Evolutionary conservation across 306 rosid species (phyloP).

Genomic region (Casuarina glauca): DNA sequence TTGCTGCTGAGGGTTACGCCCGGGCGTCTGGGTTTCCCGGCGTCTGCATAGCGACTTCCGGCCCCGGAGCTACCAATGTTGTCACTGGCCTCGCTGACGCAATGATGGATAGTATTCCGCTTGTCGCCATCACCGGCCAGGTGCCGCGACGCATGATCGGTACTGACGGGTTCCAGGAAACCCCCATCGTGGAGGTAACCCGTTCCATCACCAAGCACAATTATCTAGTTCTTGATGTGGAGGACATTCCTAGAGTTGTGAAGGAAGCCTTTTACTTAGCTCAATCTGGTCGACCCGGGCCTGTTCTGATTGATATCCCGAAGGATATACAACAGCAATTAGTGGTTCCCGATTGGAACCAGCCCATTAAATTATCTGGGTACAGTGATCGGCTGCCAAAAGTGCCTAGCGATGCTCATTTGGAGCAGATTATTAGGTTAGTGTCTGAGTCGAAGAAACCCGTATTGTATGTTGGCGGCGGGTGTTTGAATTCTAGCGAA

Average conservation of each 20-base stretch:
- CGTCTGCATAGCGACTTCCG: conserved; percentile 89
- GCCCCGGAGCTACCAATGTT: conserved; percentile 90
- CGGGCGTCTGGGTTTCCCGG: conserved; percentile 79
- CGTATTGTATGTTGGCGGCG: conserved; percentile 83
- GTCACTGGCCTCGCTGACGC: conserved; percentile 92
- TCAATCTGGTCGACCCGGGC: conserved; percentile 79
- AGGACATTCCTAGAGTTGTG: conserved; percentile 80
- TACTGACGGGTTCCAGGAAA: conserved; percentile 90
- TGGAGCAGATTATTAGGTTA: conserved; percentile 66
- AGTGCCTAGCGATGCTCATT: conserved; percentile 30
- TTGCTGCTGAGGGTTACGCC: conserved; percentile 92
- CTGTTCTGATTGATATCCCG: conserved; percentile 74
- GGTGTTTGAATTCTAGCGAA: conserved; percentile 69
- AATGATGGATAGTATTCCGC: conserved; percentile 64
- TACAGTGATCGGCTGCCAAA: conserved; percentile 69
- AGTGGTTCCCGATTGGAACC: conserved; percentile 70
- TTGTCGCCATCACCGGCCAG: conserved; percentile 84
- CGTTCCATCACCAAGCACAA: conserved; percentile 90
- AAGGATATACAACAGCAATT: conserved; percentile 91
- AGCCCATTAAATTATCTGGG: conserved; percentile 49
- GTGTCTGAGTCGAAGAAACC: conserved; percentile 66
- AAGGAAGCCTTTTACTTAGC: conserved; percentile 75
- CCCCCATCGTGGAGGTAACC: conserved; percentile 86
- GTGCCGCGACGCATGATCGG: conserved; percentile 92
- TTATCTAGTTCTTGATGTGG: conserved; percentile 83